phyloP scores from a whole-genome alignment of 202 grass and related monocot species.

The Saccharum hybrid region DNA sequence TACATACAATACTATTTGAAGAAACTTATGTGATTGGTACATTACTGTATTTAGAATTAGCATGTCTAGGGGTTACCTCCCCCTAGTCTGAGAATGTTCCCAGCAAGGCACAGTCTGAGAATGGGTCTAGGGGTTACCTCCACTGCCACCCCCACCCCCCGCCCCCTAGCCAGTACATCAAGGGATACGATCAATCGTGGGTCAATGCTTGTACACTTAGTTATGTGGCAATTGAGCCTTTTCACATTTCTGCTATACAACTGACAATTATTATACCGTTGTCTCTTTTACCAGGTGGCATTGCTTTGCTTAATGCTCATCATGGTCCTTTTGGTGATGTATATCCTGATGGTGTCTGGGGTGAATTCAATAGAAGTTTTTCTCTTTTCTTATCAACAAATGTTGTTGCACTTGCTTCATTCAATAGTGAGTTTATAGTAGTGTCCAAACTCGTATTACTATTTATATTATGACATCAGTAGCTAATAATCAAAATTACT shows the following conservation, averaged over 20 bases:
- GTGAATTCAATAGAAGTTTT: neutral
- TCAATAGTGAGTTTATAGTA: slow-evolving; percentile 16
- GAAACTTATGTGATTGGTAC: neutral
- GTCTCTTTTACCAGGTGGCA: neutral
- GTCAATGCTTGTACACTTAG: neutral
- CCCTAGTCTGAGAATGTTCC: neutral
- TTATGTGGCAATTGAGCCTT: neutral
- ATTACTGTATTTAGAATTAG: neutral
- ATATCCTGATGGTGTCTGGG: neutral
- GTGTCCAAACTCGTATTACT: neutral
- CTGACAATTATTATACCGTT: neutral
- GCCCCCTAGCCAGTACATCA: neutral
- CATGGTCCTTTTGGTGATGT: neutral
- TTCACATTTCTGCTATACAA: neutral
- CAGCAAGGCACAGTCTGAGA: neutral
- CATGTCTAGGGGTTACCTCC: neutral
- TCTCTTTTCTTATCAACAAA: neutral
- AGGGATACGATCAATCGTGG: neutral
- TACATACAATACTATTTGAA: neutral
- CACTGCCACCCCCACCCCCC: too few relatives aligned
- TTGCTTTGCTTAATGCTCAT: neutral
- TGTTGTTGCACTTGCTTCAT: slow-evolving; percentile 29
- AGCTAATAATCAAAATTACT: neutral
- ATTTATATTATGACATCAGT: neutral
- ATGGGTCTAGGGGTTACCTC: neutral